Evolutionary conservation across 2,329 filamentous ascomycete genomes (phyloP).

Genomic region (Fusarium sp.): DNA sequence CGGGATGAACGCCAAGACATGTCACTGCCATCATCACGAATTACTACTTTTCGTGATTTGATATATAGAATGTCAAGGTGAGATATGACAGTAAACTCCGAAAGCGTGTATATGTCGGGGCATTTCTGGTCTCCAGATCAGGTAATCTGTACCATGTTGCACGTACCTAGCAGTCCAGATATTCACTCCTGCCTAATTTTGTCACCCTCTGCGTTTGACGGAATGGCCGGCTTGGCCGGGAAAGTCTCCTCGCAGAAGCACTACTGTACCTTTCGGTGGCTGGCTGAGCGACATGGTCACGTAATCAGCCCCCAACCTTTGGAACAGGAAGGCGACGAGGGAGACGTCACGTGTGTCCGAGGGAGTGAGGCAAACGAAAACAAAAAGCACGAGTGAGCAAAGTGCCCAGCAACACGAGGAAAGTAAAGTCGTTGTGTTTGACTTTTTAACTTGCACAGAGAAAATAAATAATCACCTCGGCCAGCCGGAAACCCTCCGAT

Average conservation of each 20-base stretch:
- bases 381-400: not conserved
- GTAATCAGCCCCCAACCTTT: slow-evolving; percentile 10
- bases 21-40: too few species aligned
- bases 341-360: slow-evolving; percentile 19
- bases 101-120: too few species aligned
- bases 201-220: slow-evolving; percentile 7
- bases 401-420: slow-evolving; percentile 1
- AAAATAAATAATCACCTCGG: not conserved
- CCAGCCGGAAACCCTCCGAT: not conserved
- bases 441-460: not conserved
- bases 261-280: not conserved
- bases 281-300: slow-evolving; percentile 4
- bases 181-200: too few species aligned
- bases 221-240: slow-evolving; percentile 16
- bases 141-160: too few species aligned
- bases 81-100: too few species aligned
- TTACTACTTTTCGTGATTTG: too few species aligned
- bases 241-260: slow-evolving; percentile 5
- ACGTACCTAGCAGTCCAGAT: too few species aligned
- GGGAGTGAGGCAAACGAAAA: not conserved
- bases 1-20: too few species aligned
- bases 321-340: not conserved
- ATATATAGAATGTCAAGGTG: too few species aligned
- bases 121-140: too few species aligned
- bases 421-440: slow-evolving; percentile 8